Percentiles rank a stretch among this genome's conserved stretches.
Evolutionary conservation across 1,284 basidiomycete genomes (phyloP).

Genomic region (Cryptococcus sp.): DNA sequence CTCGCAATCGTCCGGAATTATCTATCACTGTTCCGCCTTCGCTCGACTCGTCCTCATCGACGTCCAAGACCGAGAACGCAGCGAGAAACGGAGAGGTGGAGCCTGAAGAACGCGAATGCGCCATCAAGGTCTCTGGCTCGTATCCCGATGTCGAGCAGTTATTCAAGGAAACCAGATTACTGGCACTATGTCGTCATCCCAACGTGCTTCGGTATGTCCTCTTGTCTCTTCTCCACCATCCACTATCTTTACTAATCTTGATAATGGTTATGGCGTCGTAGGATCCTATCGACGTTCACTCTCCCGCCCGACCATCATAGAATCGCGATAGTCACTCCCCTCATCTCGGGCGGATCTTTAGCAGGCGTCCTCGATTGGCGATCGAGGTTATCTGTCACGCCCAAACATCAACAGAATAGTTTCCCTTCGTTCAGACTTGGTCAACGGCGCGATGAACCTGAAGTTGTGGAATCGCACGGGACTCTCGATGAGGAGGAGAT

Average conservation of each 20-base stretch:
- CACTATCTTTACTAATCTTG: neutral
- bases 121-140: slow-evolving; percentile 45
- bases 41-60: neutral
- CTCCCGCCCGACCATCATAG: slow-evolving; percentile 43
- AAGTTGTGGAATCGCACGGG: neutral
- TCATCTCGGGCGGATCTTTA: slow-evolving; percentile 44
- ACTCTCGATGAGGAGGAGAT: slow-evolving; percentile 44
- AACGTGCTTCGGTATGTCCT: slow-evolving; percentile 43
- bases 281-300: slow-evolving; percentile 46
- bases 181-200: slow-evolving; percentile 41
- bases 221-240: neutral
- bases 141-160: slow-evolving; percentile 38
- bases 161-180: slow-evolving; percentile 37
- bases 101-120: slow-evolving; percentile 26
- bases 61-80: neutral
- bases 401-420: neutral
- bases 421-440: slow-evolving; percentile 13
- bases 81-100: slow-evolving; percentile 10
- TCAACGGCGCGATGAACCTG: slow-evolving; percentile 7
- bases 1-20: slow-evolving; percentile 1
- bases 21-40: slow-evolving; percentile 1
- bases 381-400: slow-evolving; percentile 12
- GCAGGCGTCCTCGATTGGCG: slow-evolving; percentile 45
- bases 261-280: slow-evolving; percentile 6
- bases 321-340: slow-evolving; percentile 46